Percentiles rank a stretch among this genome's conserved stretches.
These are phyloP conservation scores for Metschnikowia bowlesiae DNA, from an alignment of 805 yeast species.

Conservation along the genomic window DNA sequence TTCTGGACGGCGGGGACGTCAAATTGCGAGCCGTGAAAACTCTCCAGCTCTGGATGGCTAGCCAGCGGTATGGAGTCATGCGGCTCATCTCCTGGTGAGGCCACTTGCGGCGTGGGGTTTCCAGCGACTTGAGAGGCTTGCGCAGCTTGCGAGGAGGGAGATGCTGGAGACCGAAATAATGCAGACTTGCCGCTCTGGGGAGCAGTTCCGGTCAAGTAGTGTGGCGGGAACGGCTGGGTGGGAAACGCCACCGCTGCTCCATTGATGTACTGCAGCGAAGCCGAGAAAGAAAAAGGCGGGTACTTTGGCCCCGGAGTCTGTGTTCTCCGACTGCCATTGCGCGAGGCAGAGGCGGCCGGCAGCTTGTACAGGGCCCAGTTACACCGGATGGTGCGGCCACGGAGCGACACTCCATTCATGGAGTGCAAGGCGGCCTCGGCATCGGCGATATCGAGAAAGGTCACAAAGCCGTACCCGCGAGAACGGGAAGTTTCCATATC, in stretches of 20 bases:
- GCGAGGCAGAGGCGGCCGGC: constrained; percentile 1
- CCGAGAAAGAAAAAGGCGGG: background rate
- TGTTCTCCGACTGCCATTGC: background rate
- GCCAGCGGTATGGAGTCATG: too few species aligned
- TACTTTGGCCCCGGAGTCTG: background rate
- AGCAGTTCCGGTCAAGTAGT: too few species aligned
- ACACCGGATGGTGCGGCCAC: constrained; percentile 74
- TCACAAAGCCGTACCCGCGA: constrained; percentile 87
- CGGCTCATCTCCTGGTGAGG: too few species aligned
- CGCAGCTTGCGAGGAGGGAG: background rate
- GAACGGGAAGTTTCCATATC: constrained; percentile 92
- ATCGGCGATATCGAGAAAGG: constrained; percentile 60
- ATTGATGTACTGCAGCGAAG: background rate
- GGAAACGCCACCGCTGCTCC: background rate
- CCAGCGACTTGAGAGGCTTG: background rate
- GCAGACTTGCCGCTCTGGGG: too few species aligned
- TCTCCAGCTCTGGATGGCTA: too few species aligned
- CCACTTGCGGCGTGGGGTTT: too few species aligned
- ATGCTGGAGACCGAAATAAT: too few species aligned
- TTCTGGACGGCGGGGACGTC: too few species aligned
- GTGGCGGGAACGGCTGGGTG: background rate
- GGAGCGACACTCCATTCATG: constrained; percentile 70
- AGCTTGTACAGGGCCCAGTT: constrained; percentile 85
- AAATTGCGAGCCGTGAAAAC: too few species aligned
- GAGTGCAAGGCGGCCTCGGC: constrained; percentile 69